Evolutionary conservation across 2,329 filamentous ascomycete genomes (phyloP).

Genomic region (Didymellaceae sp.): DNA sequence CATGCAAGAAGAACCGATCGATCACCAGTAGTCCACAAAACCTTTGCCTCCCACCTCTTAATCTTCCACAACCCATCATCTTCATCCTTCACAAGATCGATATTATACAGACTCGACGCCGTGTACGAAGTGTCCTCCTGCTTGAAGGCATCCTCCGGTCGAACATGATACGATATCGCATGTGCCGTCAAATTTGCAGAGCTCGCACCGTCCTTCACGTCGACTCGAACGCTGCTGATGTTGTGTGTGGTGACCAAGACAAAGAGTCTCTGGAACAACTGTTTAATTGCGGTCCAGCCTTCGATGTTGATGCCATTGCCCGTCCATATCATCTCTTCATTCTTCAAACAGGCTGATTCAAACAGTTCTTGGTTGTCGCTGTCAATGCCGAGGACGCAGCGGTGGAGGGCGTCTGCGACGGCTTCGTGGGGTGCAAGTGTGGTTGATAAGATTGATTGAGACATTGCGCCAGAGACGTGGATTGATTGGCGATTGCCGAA

Average conservation of each 20-base stretch:
- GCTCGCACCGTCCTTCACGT: conserved; percentile 21
- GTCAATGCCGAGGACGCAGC: conserved; percentile 32
- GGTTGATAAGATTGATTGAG: conserved; percentile 11
- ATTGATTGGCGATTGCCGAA: no score
- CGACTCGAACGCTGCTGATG: conserved; percentile 32
- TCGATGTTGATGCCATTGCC: conserved; percentile 21
- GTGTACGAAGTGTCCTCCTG: conserved; percentile 29
- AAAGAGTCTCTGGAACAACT: conserved; percentile 25
- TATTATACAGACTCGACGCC: conserved; percentile 26
- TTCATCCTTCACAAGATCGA: conserved; percentile 27
- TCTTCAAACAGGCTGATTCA: conserved; percentile 28
- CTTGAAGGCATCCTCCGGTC: conserved; percentile 26
- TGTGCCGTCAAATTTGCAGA: conserved; percentile 28
- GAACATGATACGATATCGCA: conserved; percentile 29
- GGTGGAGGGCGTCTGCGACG: conserved; percentile 32
- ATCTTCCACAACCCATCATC: conserved; percentile 33
- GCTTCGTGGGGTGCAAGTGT: conserved; percentile 29
- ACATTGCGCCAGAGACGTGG: conserved; percentile 17
- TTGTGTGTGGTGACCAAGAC: conserved; percentile 30
- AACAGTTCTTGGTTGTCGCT: conserved; percentile 28
- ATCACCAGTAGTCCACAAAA: conserved; percentile 32
- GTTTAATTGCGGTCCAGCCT: conserved; percentile 26
- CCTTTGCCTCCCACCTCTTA: conserved; percentile 34
- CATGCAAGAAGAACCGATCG: conserved; percentile 13
- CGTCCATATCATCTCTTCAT: conserved; percentile 24